Conservation (phyloP, 2,329 filamentous ascomycete species). For the Escovopsis sp. region DNA sequence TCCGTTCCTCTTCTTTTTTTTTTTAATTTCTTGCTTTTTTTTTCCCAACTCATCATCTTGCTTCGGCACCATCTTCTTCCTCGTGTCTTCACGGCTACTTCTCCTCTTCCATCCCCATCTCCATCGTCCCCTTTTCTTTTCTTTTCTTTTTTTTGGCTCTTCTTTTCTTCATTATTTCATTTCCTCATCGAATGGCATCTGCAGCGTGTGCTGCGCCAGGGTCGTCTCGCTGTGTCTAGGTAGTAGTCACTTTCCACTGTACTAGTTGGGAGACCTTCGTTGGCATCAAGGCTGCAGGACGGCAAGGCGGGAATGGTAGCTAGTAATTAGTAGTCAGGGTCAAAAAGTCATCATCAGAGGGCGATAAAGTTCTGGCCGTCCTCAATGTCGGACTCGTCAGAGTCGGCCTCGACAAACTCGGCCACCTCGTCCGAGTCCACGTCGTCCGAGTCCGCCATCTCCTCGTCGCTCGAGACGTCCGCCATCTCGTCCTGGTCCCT, state of each 20-base stretch:
- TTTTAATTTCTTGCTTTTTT: no score
- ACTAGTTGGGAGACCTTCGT: no score
- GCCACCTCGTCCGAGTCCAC: constrained; percentile 63
- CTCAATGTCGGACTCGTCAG: constrained; percentile 39
- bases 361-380: constrained; percentile 45
- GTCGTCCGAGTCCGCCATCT: constrained; percentile 57
- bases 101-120: background rate
- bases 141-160: no score
- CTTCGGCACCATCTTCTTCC: no score
- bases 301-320: no score
- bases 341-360: constrained; percentile 12
- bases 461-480: constrained; percentile 69
- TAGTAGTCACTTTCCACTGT: no score
- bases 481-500: constrained; percentile 41
- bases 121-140: background rate
- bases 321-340: background rate
- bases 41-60: no score
- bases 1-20: no score
- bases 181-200: constrained; percentile 1
- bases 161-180: background rate
- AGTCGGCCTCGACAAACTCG: constrained; percentile 46
- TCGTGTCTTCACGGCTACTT: no score
- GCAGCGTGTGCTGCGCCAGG: background rate
- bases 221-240: no score
- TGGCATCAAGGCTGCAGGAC: no score